phyloP scores from a whole-genome alignment of 1,284 basidiomycete species.

The Rhodotorula sp. region DNA sequence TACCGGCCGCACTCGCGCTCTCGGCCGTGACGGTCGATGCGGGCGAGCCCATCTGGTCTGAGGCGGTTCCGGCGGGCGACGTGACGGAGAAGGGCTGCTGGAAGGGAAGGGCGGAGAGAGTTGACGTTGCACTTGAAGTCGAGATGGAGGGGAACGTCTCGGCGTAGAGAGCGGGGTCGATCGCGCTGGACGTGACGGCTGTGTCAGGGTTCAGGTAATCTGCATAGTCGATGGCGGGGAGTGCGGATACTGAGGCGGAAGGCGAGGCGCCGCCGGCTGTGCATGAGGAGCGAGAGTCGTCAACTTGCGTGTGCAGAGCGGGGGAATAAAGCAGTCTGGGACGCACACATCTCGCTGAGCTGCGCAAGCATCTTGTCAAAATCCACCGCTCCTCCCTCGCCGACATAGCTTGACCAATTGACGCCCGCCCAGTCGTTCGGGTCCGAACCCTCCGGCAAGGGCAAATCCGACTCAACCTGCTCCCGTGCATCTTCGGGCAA shows the following conservation, averaged over 20 bases:
- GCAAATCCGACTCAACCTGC: conserved; percentile 16
- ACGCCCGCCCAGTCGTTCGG: conserved; percentile 7
- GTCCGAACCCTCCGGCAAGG: background rate
- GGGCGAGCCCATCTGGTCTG: conserved; percentile 1
- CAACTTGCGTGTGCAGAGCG: background rate
- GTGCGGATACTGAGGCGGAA: background rate
- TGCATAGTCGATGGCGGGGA: conserved; percentile 19
- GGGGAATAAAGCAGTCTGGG: background rate
- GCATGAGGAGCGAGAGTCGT: background rate
- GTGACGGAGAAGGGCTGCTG: conserved; percentile 11
- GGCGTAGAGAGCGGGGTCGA: conserved; percentile 1
- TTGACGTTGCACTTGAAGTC: background rate
- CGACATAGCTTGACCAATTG: conserved; percentile 12
- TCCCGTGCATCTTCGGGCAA: conserved; percentile 34
- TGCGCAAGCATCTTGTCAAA: conserved; percentile 37
- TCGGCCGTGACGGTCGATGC: conserved; percentile 16
- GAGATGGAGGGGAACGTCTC: background rate
- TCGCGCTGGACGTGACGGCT: background rate
- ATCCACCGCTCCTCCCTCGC: conserved; percentile 27
- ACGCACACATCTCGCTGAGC: conserved; percentile 24
- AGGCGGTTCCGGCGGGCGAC: background rate
- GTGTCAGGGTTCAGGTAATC: conserved; percentile 13
- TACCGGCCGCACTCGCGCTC: background rate
- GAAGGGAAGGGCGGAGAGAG: background rate
- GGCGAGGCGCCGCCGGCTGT: background rate